Conservation (phyloP, 2,329 filamentous ascomycete species). For the Penicillium oxalicum region DNA sequence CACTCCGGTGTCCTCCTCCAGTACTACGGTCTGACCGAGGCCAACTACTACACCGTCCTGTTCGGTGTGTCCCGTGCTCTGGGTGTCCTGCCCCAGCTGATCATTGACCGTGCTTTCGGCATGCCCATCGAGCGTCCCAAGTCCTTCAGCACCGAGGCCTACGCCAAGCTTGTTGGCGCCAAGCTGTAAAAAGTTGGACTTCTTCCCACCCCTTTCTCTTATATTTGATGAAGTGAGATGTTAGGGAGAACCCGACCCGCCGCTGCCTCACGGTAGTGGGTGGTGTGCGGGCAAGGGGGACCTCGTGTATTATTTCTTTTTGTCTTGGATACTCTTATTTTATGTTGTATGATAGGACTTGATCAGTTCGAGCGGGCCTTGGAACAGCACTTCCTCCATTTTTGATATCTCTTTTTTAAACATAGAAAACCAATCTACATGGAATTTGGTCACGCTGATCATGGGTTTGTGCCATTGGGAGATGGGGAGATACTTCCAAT, state of each 20-base stretch:
- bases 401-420: background rate
- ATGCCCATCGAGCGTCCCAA: conserved; percentile 98
- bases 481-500: background rate
- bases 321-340: conserved; percentile 24
- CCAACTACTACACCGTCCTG: conserved; percentile 99
- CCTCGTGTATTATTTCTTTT: conserved; percentile 22
- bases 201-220: background rate
- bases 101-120: conserved; percentile 97
- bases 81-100: conserved; percentile 97
- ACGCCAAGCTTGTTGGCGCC: conserved; percentile 84
- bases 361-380: conserved; percentile 34
- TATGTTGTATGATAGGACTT: conserved; percentile 38
- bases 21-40: conserved; percentile 98
- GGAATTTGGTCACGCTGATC: conserved; percentile 12
- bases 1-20: conserved; percentile 99
- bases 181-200: conserved; percentile 59
- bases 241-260: background rate
- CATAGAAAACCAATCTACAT: conserved; percentile 7
- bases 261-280: background rate
- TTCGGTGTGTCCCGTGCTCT: conserved; percentile 98
- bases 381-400: conserved; percentile 31
- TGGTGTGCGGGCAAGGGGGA: background rate
- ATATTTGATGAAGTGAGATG: background rate
- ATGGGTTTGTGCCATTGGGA: background rate
- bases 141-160: conserved; percentile 96